A percentile compares a stretch with the other conserved stretches of the same genome.
These are phyloP conservation scores for Hymenoscyphus occultus DNA, from an alignment of 2,329 filamentous ascomycete species.

Conservation along the genomic window DNA sequence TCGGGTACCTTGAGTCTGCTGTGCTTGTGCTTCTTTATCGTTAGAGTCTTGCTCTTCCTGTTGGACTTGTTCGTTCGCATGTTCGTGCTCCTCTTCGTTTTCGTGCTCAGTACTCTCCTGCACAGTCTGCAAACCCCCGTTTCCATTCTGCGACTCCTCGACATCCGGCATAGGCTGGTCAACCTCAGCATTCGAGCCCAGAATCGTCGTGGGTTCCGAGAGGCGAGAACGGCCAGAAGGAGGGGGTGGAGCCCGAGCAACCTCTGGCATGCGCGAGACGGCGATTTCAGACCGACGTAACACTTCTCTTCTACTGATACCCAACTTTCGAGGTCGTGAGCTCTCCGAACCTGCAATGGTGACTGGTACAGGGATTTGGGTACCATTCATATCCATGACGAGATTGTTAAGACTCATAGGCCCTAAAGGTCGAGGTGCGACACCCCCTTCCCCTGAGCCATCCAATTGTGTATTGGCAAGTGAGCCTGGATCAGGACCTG, in stretches of 20 bases:
- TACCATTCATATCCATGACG: conserved; percentile 35
- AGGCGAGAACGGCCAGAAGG: conserved; percentile 30
- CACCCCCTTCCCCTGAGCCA: conserved; percentile 41
- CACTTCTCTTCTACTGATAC: conserved; percentile 45
- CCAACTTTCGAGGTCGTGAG: conserved; percentile 29
- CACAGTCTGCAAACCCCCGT: conserved; percentile 40
- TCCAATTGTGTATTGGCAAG: conserved; percentile 46
- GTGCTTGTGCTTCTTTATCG: conserved; percentile 40
- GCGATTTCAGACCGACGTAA: conserved; percentile 61
- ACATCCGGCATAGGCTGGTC: conserved; percentile 2
- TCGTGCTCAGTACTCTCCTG: conserved; percentile 28
- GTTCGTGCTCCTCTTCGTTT: background rate
- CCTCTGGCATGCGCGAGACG: conserved; percentile 43
- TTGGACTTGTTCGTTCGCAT: background rate
- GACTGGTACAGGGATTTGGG: conserved; percentile 27
- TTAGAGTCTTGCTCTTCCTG: conserved; percentile 36
- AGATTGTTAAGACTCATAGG: conserved; percentile 36
- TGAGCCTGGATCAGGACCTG: conserved; percentile 32
- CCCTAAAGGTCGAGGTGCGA: conserved; percentile 20
- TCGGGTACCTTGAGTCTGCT: conserved; percentile 32
- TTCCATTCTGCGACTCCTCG: conserved; percentile 7
- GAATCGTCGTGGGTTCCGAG: conserved; percentile 41
- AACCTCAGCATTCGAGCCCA: conserved; percentile 34
- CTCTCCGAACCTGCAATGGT: conserved; percentile 28
- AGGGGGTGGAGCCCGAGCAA: conserved; percentile 38